Percentiles rank a stretch among this genome's conserved stretches.
Evolutionary conservation across 306 rosid genomes (phyloP).

Genomic region (Vigna hirtella): DNA sequence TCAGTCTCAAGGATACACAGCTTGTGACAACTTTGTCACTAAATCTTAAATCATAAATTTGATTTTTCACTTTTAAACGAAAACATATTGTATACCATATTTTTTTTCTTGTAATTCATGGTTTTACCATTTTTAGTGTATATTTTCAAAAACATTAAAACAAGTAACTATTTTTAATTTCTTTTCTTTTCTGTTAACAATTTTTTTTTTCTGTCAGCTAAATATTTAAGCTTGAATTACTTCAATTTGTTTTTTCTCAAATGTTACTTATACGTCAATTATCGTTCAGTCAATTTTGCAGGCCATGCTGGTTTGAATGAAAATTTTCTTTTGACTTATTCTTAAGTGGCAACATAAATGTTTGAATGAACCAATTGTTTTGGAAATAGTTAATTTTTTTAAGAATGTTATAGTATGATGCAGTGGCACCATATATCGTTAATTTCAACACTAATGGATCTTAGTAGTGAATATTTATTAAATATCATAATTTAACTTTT

Average conservation of each 20-base stretch:
- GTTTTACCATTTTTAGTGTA: background rate
- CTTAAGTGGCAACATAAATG: background rate
- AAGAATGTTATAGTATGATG: background rate
- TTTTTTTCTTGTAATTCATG: background rate
- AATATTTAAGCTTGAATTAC: background rate
- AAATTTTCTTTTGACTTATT: background rate
- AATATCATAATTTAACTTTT: background rate
- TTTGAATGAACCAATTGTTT: slow-evolving; percentile 1
- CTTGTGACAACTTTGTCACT: no score
- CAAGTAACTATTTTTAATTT: background rate
- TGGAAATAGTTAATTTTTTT: background rate
- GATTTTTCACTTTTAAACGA: background rate
- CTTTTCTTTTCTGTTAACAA: background rate
- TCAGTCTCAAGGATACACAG: no score
- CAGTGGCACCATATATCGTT: background rate
- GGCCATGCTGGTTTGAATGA: background rate
- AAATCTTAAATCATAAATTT: no score
- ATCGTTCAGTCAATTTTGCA: slow-evolving; percentile 1
- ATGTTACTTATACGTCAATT: background rate
- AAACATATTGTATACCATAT: background rate
- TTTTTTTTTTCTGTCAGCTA: background rate
- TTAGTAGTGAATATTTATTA: background rate
- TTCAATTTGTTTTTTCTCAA: background rate
- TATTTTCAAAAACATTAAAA: background rate
- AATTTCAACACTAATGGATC: background rate